Conservation (phyloP, 1,284 basidiomycete species). For the Microbotryum violaceum region DNA sequence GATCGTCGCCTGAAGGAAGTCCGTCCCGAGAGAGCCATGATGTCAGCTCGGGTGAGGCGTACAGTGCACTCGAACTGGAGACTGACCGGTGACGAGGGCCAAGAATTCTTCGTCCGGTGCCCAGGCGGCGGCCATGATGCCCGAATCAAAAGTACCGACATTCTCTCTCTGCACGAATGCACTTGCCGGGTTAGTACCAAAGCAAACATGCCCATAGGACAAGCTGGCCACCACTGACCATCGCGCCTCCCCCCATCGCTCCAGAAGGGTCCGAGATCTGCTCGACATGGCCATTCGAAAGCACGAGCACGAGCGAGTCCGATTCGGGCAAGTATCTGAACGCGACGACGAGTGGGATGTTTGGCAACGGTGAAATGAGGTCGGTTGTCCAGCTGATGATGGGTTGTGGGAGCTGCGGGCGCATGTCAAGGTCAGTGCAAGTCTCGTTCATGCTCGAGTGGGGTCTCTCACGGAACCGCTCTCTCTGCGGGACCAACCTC, state of each 20-base stretch:
- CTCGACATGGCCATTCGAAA: constrained; percentile 69
- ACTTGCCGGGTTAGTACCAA: constrained; percentile 39
- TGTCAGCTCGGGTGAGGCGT: background rate
- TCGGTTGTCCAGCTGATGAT: constrained; percentile 5
- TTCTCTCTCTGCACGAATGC: constrained; percentile 48
- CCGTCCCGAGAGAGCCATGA: background rate
- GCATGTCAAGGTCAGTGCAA: too few relatives aligned
- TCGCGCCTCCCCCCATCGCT: constrained; percentile 48
- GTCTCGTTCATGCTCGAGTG: too few relatives aligned
- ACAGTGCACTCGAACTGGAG: background rate
- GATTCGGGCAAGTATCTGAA: constrained; percentile 61
- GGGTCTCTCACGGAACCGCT: too few relatives aligned
- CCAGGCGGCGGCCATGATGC: constrained; percentile 76
- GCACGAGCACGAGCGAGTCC: constrained; percentile 55
- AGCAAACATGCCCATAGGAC: constrained; percentile 14
- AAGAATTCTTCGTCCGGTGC: constrained; percentile 83
- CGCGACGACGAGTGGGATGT: constrained; percentile 46
- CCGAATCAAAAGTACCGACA: constrained; percentile 77
- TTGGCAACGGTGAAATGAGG: constrained; percentile 7
- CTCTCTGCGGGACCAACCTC: too few relatives aligned
- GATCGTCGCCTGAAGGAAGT: constrained; percentile 55
- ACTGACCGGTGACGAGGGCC: constrained; percentile 64
- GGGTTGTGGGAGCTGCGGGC: background rate
- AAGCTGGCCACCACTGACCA: constrained; percentile 11
- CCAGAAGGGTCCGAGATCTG: constrained; percentile 46